These are phyloP conservation scores for Dioszegia aurantiaca DNA, from an alignment of 768 basidiomycete genomes.

Conservation along the genomic window DNA sequence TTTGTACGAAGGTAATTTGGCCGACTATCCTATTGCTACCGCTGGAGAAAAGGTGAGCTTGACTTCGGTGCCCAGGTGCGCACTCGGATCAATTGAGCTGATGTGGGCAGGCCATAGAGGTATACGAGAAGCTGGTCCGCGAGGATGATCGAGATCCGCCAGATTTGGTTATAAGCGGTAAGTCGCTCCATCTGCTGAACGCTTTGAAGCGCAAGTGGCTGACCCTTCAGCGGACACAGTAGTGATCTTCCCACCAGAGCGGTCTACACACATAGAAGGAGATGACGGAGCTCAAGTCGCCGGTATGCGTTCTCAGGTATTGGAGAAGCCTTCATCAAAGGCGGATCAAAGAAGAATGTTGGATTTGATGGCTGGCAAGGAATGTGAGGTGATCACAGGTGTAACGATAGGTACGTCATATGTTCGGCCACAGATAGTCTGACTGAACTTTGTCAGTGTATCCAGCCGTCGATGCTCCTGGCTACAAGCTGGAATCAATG, in stretches of 20 bases:
- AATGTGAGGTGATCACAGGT: conserved; percentile 91
- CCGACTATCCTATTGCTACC: conserved; percentile 73
- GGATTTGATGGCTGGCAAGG: conserved; percentile 75
- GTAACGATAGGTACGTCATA: conserved; percentile 65
- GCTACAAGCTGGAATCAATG: conserved; percentile 52
- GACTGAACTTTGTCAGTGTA: conserved; percentile 41
- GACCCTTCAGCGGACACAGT: conserved; percentile 80
- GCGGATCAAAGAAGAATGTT: conserved; percentile 63
- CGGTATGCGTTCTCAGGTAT: conserved; percentile 63
- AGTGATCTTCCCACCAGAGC: conserved; percentile 68
- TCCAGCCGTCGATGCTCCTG: conserved; percentile 49
- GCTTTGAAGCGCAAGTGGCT: background rate
- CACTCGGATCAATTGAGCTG: too few relatives aligned
- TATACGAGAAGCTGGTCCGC: conserved; percentile 71
- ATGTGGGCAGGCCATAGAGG: conserved; percentile 64
- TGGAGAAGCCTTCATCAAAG: conserved; percentile 82
- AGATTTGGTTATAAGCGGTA: conserved; percentile 76
- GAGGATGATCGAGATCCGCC: conserved; percentile 64
- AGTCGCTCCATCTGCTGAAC: conserved; percentile 13
- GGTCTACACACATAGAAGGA: conserved; percentile 15
- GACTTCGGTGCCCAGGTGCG: too few relatives aligned
- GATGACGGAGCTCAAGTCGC: conserved; percentile 28
- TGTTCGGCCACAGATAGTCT: background rate
- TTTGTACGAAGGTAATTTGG: conserved; percentile 64
- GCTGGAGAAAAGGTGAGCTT: conserved; percentile 60